Conservation (phyloP, 345 rosid species). For the Theobroma cacao region DNA sequence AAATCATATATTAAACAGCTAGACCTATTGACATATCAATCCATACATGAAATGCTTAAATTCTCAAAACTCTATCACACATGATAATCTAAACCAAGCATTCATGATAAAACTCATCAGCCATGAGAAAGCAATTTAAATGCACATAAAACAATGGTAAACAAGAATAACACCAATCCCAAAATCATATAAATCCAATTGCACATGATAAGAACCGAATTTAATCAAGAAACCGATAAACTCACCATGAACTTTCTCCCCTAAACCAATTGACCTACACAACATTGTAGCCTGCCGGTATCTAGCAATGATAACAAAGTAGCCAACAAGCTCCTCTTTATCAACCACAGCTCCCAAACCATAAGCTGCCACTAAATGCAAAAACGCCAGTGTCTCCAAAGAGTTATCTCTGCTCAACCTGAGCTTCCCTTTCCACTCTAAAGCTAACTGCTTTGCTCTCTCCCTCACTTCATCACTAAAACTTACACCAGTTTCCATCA, state of each 20-base stretch:
- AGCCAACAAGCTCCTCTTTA: conserved; percentile 42
- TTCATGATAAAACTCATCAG: neutral
- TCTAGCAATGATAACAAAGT: conserved; percentile 34
- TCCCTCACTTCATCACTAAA: conserved; percentile 36
- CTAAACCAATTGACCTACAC: conserved; percentile 51
- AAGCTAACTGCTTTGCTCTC: conserved; percentile 58
- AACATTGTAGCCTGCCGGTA: conserved; percentile 38
- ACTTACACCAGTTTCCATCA: conserved; percentile 33
- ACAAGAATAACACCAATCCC: neutral
- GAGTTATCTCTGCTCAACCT: conserved; percentile 24
- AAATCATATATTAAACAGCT: neutral
- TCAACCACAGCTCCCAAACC: conserved; percentile 41
- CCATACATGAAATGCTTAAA: neutral
- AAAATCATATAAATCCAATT: neutral
- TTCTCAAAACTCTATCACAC: neutral
- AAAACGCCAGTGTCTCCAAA: conserved; percentile 40
- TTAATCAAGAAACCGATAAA: conserved; percentile 6
- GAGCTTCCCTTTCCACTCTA: conserved; percentile 53
- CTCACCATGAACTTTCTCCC: conserved; percentile 43
- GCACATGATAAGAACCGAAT: neutral
- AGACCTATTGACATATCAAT: neutral
- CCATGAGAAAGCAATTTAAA: neutral
- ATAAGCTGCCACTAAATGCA: conserved; percentile 55
- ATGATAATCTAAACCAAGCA: neutral
- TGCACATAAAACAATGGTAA: neutral